Conservation (phyloP, 306 rosid species). For the Rosa persica region DNA sequence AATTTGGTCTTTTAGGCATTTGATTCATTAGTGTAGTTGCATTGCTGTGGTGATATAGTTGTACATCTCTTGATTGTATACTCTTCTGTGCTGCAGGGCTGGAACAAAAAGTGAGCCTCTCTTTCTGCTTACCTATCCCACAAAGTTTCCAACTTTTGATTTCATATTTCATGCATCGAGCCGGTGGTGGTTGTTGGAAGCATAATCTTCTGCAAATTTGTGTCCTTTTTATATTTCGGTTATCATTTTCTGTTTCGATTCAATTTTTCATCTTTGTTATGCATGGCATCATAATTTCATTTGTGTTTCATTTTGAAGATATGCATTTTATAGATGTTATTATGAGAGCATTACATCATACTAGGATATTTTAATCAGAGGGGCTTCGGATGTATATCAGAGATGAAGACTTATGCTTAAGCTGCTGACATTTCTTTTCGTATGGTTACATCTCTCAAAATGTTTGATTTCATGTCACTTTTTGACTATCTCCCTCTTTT, state of each 20-base stretch:
- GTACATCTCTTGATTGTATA: conserved; percentile 11
- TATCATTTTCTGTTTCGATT: not conserved
- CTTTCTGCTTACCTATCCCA: conserved; percentile 13
- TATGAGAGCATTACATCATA: not conserved
- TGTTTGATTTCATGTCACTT: not conserved
- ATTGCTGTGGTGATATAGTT: conserved; percentile 5
- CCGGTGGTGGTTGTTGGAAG: conserved; percentile 19
- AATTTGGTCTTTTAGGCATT: not conserved
- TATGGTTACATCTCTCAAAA: not conserved
- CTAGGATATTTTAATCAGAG: not conserved
- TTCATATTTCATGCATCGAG: not conserved
- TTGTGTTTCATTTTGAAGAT: not conserved
- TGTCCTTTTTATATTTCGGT: not conserved
- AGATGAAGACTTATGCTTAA: conserved; percentile 6
- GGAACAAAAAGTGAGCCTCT: conserved; percentile 70
- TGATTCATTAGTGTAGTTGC: not conserved
- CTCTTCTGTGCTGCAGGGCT: conserved; percentile 61
- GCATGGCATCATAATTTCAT: too few relatives aligned
- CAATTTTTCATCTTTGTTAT: not conserved
- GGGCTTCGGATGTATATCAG: not conserved
- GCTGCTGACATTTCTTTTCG: conserved; percentile 6
- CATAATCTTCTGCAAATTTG: not conserved
- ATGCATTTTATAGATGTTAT: not conserved
- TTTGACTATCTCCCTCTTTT: not conserved
- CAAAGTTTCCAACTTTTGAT: conserved; percentile 11